Base-by-base conservation (phyloP, 768 basidiomycete species). In the Mycena capillaripes region DNA sequence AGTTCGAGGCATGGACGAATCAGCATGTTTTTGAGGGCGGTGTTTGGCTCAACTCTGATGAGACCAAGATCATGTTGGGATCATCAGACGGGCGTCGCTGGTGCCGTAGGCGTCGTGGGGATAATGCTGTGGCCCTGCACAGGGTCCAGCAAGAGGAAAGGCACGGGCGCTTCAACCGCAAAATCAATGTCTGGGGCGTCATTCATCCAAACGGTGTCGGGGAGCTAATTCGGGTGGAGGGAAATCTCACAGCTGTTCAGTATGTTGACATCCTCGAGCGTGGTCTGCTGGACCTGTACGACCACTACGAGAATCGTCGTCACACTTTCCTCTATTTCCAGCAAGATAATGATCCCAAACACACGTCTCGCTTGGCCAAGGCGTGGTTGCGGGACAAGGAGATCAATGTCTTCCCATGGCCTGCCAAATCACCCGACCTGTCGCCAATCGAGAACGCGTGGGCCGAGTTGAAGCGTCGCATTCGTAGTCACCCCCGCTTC, bases 381-480 rank as follows among this genome's bases (percentile, higher is more conserved):
- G 42, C 17, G 42, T 42, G 42, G 42, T 42, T 42, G 42, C 42
- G 17, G 42, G 42, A 42, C 42, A 42, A 42, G 42, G 12, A 42
- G 42, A 42, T 42, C 42, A 42, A 42, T 42, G 42, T 42, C 42
- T 36, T 36, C 34, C 34, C 46, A 48, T 48, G 46, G 46, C 29
- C 52, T 32, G 29, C 52, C 27, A 53, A 53, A 32, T 71, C 70
- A 23, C 77, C 78, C 2, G 78, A 82, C 60, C 67, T 80, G 34
- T 81, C 79, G 67, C 77, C 72, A n/a, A n/a, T n/a, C n/a, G n/a
- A n/a, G n/a, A n/a, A n/a, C n/a, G n/a, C n/a, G n/a, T n/a, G n/a
- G n/a, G 67, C 61, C 42, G 27, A 75, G 21, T 55, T 78, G 21
- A 67, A 80, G 42, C 21, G 29, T 7, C 40, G 29, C n/a, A 48